phyloP scores from a whole-genome alignment of 306 rosid species.

The Prunus mongolica region DNA sequence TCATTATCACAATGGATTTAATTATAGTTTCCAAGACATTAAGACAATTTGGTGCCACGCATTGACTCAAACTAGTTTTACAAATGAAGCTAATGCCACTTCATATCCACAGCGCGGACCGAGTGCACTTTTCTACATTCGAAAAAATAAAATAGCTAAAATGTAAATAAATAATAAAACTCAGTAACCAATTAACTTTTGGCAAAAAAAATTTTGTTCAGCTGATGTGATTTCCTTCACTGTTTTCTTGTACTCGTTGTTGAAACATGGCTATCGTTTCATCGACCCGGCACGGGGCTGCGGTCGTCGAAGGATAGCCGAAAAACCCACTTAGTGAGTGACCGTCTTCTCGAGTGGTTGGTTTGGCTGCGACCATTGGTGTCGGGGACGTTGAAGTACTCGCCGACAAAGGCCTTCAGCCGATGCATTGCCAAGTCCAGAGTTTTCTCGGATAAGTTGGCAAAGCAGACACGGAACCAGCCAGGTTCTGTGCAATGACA shows the following conservation, averaged over 20 bases:
- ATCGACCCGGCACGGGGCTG: constrained; percentile 41
- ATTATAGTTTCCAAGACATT: constrained; percentile 16
- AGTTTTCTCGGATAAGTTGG: constrained; percentile 68
- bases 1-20: constrained; percentile 2
- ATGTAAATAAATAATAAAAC: neutral
- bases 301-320: constrained; percentile 59
- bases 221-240: neutral
- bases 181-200: constrained; percentile 19
- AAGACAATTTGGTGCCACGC: constrained; percentile 14
- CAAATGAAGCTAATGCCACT: constrained; percentile 29
- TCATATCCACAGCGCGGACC: constrained; percentile 15
- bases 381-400: constrained; percentile 10
- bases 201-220: constrained; percentile 12
- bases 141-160: constrained; percentile 4
- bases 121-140: constrained; percentile 43
- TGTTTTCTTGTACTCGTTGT: constrained; percentile 1
- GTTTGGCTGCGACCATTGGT: constrained; percentile 4
- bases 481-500: constrained; percentile 87
- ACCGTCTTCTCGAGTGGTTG: constrained; percentile 35
- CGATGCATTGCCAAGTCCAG: constrained; percentile 63
- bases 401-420: constrained; percentile 42
- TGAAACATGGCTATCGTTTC: constrained; percentile 47
- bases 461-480: constrained; percentile 81
- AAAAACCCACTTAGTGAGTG: constrained; percentile 70
- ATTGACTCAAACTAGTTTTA: constrained; percentile 11